Evolutionary conservation across 1,284 basidiomycete species (phyloP).

Genomic region (Leccinum pachyderme): DNA sequence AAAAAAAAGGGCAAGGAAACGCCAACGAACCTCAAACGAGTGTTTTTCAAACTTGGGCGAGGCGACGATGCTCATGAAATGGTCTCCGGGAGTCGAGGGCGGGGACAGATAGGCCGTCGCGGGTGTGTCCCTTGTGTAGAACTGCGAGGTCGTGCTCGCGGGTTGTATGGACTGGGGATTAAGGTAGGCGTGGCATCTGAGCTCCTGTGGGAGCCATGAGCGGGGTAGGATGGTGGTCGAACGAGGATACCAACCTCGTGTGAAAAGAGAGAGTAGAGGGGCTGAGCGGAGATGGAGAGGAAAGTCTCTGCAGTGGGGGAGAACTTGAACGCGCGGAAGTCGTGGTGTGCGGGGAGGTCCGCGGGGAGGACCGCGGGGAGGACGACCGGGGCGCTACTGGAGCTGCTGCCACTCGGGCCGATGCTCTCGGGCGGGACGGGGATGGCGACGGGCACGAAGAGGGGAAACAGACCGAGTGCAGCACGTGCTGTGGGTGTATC

Average conservation of each 20-base stretch:
- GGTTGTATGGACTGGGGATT: slow-evolving; percentile 9
- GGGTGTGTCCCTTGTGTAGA: slow-evolving; percentile 26
- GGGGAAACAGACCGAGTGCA: slow-evolving; percentile 36
- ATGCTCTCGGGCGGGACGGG: slow-evolving; percentile 7
- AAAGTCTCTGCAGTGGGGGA: slow-evolving; percentile 15
- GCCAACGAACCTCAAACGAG: slow-evolving; percentile 30
- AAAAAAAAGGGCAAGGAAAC: background rate
- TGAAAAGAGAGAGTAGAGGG: slow-evolving; percentile 34
- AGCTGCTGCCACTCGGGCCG: background rate
- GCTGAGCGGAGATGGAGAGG: slow-evolving; percentile 36
- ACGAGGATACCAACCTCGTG: slow-evolving; percentile 35
- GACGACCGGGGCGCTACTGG: slow-evolving; percentile 3
- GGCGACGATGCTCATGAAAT: slow-evolving; percentile 29
- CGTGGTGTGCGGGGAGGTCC: slow-evolving; percentile 32
- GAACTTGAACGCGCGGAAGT: slow-evolving; percentile 25
- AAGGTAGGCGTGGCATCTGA: slow-evolving; percentile 30
- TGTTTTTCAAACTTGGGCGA: slow-evolving; percentile 32
- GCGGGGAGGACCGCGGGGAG: slow-evolving; percentile 11
- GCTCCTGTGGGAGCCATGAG: slow-evolving; percentile 29
- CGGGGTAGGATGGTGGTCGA: background rate
- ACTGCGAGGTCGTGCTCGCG: slow-evolving; percentile 1
- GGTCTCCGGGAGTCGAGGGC: slow-evolving; percentile 16
- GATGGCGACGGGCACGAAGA: slow-evolving; percentile 36
- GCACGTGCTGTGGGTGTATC: slow-evolving; percentile 34
- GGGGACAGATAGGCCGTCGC: slow-evolving; percentile 23